Percentiles rank a stretch among this genome's conserved stretches.
Conservation (phyloP, 2,329 filamentous ascomycete species). For the Trichophyton benhamiae region DNA sequence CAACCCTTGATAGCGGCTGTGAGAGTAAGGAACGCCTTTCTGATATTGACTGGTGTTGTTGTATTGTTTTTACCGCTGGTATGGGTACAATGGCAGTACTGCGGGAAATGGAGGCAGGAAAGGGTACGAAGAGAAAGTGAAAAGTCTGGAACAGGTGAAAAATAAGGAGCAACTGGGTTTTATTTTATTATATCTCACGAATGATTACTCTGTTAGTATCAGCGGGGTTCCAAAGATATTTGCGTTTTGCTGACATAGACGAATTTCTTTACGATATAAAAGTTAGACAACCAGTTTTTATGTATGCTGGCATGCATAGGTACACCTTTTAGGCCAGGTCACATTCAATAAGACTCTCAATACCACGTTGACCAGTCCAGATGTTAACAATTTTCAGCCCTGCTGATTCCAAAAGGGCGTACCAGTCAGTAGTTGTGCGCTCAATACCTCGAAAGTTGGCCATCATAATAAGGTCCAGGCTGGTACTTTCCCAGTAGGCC, state of each 20-base stretch:
- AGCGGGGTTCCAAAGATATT: background rate
- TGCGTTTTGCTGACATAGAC: background rate
- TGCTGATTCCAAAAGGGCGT: background rate
- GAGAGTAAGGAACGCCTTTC: background rate
- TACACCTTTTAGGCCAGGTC: background rate
- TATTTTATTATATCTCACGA: background rate
- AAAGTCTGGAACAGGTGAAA: background rate
- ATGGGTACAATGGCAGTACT: background rate
- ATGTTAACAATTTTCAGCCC: background rate
- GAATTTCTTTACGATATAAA: background rate
- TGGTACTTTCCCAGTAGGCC: background rate
- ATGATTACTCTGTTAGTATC: background rate
- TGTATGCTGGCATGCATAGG: too few species aligned
- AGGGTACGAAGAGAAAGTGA: background rate
- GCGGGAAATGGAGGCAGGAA: background rate
- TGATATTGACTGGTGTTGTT: background rate
- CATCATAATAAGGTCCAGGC: background rate
- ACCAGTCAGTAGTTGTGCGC: background rate
- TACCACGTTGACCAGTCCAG: background rate
- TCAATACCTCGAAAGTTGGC: background rate
- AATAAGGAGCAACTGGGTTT: background rate
- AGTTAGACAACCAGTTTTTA: background rate
- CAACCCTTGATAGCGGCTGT: constrained; percentile 24
- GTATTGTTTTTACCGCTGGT: background rate
- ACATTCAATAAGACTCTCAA: background rate